Evolutionary conservation across 768 basidiomycete genomes (phyloP), one percentile per base, ranked within the genome.

Genomic region (Cystofilobasidium ferigula): DNA sequence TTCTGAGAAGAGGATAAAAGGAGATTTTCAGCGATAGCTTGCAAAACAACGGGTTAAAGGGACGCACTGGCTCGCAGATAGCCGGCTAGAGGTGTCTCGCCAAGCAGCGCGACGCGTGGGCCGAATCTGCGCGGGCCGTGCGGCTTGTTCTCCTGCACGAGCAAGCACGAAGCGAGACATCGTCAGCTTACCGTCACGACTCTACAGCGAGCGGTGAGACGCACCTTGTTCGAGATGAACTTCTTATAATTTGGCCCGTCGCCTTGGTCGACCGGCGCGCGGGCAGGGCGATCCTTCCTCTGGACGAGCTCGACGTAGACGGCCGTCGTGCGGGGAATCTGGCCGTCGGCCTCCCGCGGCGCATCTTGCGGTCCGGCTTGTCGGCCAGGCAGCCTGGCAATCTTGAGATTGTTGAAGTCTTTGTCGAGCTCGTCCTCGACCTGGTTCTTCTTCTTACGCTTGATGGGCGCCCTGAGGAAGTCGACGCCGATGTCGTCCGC

Each of bases 351-450:
- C 7, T 35, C 63, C 3, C 9, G 12, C 47, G 36, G 36, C 24
- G 36, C 20, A 13, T 38, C 64, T 2, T 47, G 6, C 5, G 26
- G 28, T 4, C 13, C 40, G 14, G 57, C 57, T 24, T 10, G 38
- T 9, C 32, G 34, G n/a, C 10, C 40, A 22, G 22, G n/a, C 13
- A 34, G 24, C 51, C 45, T 67, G 30, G 65, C 65, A 20, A 67
- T 48, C 53, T 57, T 61, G 32, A 67, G 59, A 5, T 57, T 54
- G 54, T 61, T 67, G 43, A 67, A 67, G 14, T 61, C 65, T n/a
- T 20, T 51, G 38, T 67, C 65, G 28, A 67, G 48, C 9, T 60
- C 53, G 26, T 67, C 65, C n/a, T 53, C 26, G 8, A 24, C 53
- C 35, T 48, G 42, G 13, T 51, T 51, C 53, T 67, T 67, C 47